Evolutionary conservation across 1,284 basidiomycete species (phyloP).

Genomic region (Anthracocystis walkeri): DNA sequence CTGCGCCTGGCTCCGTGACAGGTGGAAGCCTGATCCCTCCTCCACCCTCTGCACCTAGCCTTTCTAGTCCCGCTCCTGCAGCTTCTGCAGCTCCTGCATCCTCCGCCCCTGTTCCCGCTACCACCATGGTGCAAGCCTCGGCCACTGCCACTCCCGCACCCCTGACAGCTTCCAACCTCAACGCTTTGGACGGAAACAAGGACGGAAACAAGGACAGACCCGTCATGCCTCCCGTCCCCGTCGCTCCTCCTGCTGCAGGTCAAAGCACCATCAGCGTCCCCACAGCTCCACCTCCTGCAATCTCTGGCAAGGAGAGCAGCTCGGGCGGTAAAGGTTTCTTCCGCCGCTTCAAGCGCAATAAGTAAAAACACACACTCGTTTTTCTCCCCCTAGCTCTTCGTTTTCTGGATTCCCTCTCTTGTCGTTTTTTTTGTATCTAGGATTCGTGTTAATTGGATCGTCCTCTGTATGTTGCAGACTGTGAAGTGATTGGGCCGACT

Average conservation of each 20-base stretch:
- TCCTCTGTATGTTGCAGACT: background rate
- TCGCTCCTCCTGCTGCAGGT: conserved; percentile 30
- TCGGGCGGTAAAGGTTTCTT: conserved; percentile 43
- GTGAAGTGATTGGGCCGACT: too few species aligned
- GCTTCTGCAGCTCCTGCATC: conserved; percentile 9
- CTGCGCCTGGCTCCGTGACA: conserved; percentile 32
- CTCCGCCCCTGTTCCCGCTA: background rate
- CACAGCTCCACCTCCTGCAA: conserved; percentile 47
- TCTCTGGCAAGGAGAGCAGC: conserved; percentile 31
- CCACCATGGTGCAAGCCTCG: conserved; percentile 3
- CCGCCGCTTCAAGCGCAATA: conserved; percentile 46
- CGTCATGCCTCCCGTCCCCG: conserved; percentile 45
- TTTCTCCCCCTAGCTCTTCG: background rate
- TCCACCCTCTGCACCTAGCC: conserved; percentile 4
- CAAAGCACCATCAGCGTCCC: conserved; percentile 42
- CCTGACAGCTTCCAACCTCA: conserved; percentile 37
- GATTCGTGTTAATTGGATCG: background rate
- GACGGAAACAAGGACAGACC: conserved; percentile 32
- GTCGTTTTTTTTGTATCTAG: conserved; percentile 10
- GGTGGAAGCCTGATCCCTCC: conserved; percentile 11
- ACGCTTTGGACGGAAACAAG: conserved; percentile 28
- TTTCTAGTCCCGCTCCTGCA: conserved; percentile 6
- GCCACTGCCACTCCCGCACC: conserved; percentile 22
- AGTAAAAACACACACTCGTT: conserved; percentile 33
- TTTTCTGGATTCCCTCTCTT: background rate